Conservation (phyloP, 192 early-diverging fungal genomes). For the Coemansia sp. region DNA sequence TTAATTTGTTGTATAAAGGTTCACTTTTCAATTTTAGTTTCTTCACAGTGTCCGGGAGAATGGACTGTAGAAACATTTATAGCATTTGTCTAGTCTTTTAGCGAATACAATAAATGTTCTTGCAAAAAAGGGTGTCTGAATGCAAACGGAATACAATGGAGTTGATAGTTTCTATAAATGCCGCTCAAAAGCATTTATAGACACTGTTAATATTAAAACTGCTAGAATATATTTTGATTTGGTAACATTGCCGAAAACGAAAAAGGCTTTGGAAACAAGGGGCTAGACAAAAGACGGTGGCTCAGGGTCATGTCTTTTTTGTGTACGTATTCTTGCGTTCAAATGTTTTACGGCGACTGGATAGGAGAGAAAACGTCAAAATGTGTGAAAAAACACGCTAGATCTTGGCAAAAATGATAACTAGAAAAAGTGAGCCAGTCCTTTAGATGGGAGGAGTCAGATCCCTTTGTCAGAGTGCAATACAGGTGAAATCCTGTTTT, state of each 20-base stretch:
- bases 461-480: background rate
- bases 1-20: background rate
- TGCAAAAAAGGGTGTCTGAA: background rate
- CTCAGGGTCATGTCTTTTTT: background rate
- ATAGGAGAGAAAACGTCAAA: too few species aligned
- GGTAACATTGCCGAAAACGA: background rate
- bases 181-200: too few species aligned
- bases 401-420: too few species aligned
- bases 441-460: background rate
- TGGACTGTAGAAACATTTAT: background rate
- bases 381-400: too few species aligned
- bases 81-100: background rate
- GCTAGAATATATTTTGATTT: background rate
- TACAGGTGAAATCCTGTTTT: background rate
- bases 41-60: background rate
- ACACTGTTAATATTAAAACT: background rate
- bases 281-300: background rate
- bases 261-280: conserved; percentile 2
- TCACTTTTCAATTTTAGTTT: conserved; percentile 12
- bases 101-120: background rate
- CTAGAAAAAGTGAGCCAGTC: background rate
- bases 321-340: background rate
- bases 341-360: background rate
- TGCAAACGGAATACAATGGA: background rate
- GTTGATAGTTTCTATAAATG: too few species aligned